phyloP scores from a whole-genome alignment of 2,329 filamentous ascomycete species.

The Aureobasidium sp. region DNA sequence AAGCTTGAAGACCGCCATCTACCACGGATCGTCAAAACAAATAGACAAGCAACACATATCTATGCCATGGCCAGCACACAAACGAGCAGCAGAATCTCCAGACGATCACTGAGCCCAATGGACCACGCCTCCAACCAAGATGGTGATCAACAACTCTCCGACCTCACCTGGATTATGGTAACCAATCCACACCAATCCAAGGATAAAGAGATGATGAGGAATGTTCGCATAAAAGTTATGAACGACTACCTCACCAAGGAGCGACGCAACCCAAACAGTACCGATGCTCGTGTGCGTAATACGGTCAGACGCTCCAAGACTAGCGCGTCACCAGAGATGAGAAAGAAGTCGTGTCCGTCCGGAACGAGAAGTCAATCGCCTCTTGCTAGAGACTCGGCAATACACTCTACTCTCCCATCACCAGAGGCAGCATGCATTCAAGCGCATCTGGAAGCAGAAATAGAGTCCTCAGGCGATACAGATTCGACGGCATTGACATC shows the following conservation, averaged over 20 bases:
- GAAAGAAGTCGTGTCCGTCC: not conserved
- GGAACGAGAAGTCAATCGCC: not conserved
- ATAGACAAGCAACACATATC: not conserved
- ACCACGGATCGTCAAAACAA: not conserved
- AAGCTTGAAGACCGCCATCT: not conserved
- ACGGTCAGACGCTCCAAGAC: not conserved
- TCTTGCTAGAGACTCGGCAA: not conserved
- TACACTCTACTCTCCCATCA: not conserved
- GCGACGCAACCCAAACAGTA: conserved; percentile 22
- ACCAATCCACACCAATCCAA: conserved; percentile 24
- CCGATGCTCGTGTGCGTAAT: conserved; percentile 20
- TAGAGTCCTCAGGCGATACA: not conserved
- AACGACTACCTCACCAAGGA: conserved; percentile 27
- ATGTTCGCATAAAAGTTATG: conserved; percentile 28
- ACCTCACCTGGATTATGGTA: conserved; percentile 23
- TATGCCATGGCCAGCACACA: not conserved
- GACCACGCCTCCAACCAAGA: not conserved
- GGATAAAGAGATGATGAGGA: conserved; percentile 24
- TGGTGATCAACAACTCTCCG: conserved; percentile 7
- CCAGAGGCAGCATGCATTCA: not conserved
- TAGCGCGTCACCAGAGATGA: not conserved
- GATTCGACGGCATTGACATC: not conserved
- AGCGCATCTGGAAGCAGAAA: not conserved
- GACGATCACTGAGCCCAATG: not conserved
- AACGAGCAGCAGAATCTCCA: not conserved